Evolutionary conservation across 768 basidiomycete genomes (phyloP), one percentile per base, ranked within the genome.

Genomic region (Chlorophyllum brunneum): DNA sequence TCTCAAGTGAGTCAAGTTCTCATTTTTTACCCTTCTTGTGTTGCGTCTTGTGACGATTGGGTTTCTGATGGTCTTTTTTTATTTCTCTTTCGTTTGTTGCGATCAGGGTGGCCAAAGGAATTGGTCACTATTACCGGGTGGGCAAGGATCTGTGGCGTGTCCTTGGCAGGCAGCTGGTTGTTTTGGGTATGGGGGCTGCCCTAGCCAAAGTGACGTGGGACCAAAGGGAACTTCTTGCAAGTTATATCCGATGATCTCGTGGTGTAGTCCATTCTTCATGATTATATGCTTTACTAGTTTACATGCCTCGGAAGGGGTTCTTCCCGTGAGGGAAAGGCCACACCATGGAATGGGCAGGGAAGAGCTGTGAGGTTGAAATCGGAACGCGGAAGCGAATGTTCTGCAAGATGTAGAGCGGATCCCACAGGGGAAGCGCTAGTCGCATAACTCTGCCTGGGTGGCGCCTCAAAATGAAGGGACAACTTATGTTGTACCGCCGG

Each of bases 171-270:
- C 60, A 65, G 15, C 42, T 65, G 30, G 39, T 68, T 34, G 55
- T 58, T 20, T 43, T 58, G 33, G 61, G 55, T 24, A 15, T 65
- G 3, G 54, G 56, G 0, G 64, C 52, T 13, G 56, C 51, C 16
- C 55, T 64, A 9, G 63, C 64, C 31, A 65, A 65, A 55, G 33
- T 66, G 16, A 56, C 60, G 8, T 72, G 67, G 67, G 61, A 63
- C 40, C 58, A 68, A 38, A 56, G 57, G 43, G 62, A 54, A 9
- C 39, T 59, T 23, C 59, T 67, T 26, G 52, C 58, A 44, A 37
- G 38, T 42, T 48, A 50, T 18, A 42, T 59, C 24, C 60, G 49
- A 24, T 53, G 37, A 52, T 45, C 22, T 44, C 40, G 49, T 51
- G 22, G 18, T 27, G 20, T 3, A 27, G 11, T 46, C 13, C 5